Evolutionary conservation across 345 rosid species (phyloP).

Genomic region (Eutrema yunnanense): DNA sequence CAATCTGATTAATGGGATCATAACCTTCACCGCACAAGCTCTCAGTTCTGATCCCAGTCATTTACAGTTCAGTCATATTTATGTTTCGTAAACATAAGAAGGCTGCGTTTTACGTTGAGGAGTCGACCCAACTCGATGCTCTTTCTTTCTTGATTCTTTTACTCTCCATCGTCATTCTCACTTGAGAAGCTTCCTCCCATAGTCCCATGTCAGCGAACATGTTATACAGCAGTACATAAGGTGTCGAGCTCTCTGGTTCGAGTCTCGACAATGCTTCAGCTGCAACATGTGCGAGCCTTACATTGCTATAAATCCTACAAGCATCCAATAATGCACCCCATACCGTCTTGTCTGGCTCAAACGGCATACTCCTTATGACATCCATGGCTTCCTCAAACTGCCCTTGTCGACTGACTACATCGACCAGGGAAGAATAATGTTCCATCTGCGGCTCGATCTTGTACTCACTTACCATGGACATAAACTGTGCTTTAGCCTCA

Average conservation of each 20-base stretch:
- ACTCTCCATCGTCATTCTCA: slow-evolving; percentile 51
- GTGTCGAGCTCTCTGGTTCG: slow-evolving; percentile 65
- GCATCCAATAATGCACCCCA: slow-evolving; percentile 85
- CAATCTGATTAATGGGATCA: not conserved
- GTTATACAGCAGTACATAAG: slow-evolving; percentile 57
- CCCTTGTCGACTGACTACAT: slow-evolving; percentile 51
- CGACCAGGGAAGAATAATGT: slow-evolving; percentile 60
- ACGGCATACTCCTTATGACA: slow-evolving; percentile 50
- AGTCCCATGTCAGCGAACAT: slow-evolving; percentile 58
- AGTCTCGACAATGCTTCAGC: slow-evolving; percentile 63
- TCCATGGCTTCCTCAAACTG: slow-evolving; percentile 54
- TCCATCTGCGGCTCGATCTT: slow-evolving; percentile 52
- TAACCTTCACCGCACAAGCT: not conserved
- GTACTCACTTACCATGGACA: slow-evolving; percentile 47
- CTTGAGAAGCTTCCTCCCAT: slow-evolving; percentile 58
- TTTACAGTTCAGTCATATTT: not conserved
- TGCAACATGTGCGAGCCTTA: slow-evolving; percentile 48
- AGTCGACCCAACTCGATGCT: slow-evolving; percentile 47
- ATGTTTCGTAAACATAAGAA: not conserved
- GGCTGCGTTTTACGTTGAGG: not conserved
- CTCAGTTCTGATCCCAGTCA: not conserved
- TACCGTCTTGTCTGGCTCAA: slow-evolving; percentile 56
- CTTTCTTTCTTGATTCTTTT: slow-evolving; percentile 46
- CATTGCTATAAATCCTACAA: slow-evolving; percentile 51
- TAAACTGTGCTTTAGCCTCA: slow-evolving; percentile 47